These are phyloP conservation scores for Cladosporium sphaerospermum DNA, from an alignment of 2,329 filamentous ascomycete species.

Conservation along the genomic window DNA sequence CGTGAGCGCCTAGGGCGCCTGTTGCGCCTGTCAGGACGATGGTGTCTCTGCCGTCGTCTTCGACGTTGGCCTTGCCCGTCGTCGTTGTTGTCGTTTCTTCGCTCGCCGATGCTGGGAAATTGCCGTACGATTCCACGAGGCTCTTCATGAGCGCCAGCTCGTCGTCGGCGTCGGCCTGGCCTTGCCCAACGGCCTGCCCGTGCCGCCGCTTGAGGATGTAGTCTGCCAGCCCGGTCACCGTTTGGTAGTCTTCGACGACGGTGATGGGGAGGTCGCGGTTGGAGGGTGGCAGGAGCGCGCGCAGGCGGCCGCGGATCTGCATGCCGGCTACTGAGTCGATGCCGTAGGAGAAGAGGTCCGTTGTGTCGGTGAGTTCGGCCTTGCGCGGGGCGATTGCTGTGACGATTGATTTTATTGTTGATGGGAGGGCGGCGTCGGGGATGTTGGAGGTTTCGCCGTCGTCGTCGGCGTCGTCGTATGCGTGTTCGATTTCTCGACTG, in stretches of 20 bases:
- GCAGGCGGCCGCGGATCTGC: constrained; percentile 41
- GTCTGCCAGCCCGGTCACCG: constrained; percentile 37
- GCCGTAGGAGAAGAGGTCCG: constrained; percentile 53
- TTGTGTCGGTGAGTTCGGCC: constrained; percentile 27
- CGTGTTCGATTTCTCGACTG: constrained; percentile 38
- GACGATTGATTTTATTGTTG: constrained; percentile 28
- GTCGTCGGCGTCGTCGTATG: constrained; percentile 35
- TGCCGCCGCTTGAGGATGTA: constrained; percentile 36
- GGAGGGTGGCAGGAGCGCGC: constrained; percentile 30
- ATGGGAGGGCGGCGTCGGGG: constrained; percentile 30
- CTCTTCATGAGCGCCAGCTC: constrained; percentile 39
- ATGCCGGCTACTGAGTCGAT: constrained; percentile 56
- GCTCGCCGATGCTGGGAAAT: constrained; percentile 26
- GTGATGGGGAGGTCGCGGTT: constrained; percentile 46
- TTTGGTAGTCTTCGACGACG: constrained; percentile 55
- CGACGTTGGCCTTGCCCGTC: not conserved
- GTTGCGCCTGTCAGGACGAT: constrained; percentile 46
- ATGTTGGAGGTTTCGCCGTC: constrained; percentile 14
- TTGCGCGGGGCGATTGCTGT: constrained; percentile 13
- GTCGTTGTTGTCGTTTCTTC: not conserved
- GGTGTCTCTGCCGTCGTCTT: constrained; percentile 15
- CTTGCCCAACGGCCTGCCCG: constrained; percentile 21
- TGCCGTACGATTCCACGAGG: constrained; percentile 44
- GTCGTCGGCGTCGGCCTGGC: constrained; percentile 24
- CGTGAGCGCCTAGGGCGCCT: constrained; percentile 47